Conservation (phyloP, 305 asterid genomes). For the Salvia sclarea region DNA sequence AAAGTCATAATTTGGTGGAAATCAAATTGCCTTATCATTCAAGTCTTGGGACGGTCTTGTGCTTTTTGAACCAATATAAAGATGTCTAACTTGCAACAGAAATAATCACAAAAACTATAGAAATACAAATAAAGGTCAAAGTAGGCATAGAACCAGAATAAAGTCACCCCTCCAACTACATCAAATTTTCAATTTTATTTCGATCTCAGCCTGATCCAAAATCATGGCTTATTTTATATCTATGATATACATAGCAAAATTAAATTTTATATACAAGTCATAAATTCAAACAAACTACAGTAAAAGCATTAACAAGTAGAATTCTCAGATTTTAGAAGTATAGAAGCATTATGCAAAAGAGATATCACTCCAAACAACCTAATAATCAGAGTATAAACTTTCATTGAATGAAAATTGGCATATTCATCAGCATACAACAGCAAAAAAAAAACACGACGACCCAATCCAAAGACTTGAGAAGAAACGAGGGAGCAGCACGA, state of each 20-base stretch:
- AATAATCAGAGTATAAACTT: background rate
- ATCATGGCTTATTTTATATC: background rate
- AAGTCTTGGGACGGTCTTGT: too few species aligned
- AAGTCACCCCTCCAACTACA: background rate
- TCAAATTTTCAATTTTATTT: background rate
- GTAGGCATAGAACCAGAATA: background rate
- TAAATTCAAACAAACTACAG: background rate
- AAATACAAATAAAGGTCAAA: background rate
- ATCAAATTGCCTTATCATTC: background rate
- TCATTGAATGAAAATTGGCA: background rate
- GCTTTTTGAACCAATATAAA: background rate
- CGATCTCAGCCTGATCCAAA: background rate
- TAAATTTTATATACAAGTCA: too few species aligned
- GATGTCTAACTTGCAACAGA: background rate
- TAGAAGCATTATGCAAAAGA: background rate
- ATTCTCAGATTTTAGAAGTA: background rate
- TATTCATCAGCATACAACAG: background rate
- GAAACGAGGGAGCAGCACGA: background rate
- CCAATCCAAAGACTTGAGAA: background rate
- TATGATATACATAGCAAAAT: background rate
- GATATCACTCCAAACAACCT: background rate
- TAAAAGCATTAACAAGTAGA: background rate
- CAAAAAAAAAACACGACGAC: background rate
- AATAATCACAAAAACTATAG: background rate
- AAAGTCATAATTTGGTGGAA: background rate